phyloP scores from a whole-genome alignment of 2,329 filamentous ascomycete genomes.

The Elsinoe arachidis region DNA sequence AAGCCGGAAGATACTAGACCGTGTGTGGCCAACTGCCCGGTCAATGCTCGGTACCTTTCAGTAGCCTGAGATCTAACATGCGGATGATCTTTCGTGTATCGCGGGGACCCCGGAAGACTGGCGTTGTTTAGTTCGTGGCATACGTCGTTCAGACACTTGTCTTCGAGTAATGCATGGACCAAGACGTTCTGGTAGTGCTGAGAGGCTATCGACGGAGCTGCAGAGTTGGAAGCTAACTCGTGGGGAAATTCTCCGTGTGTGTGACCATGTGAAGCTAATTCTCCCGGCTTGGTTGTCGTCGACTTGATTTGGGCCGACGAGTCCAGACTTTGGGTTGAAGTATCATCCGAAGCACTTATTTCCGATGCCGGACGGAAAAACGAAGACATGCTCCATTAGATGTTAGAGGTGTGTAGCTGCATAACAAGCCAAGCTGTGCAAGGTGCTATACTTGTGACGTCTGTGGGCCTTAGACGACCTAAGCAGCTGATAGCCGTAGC shows the following conservation, averaged over 20 bases:
- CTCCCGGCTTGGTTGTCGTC: conserved; percentile 5
- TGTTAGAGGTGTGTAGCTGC: background rate
- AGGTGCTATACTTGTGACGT: background rate
- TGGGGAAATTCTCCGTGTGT: conserved; percentile 5
- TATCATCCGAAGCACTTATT: conserved; percentile 14
- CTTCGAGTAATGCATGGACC: conserved; percentile 39
- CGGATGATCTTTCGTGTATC: conserved; percentile 24
- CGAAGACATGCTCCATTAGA: conserved; percentile 15
- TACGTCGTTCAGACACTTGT: conserved; percentile 34
- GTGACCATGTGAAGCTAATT: conserved; percentile 6
- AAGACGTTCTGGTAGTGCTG: conserved; percentile 28
- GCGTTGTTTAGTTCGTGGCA: conserved; percentile 26
- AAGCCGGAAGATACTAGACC: conserved; percentile 31
- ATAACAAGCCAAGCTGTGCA: background rate
- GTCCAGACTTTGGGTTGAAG: conserved; percentile 8
- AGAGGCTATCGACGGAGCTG: conserved; percentile 1
- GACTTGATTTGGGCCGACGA: conserved; percentile 6
- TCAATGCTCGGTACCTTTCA: conserved; percentile 32
- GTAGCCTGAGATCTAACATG: conserved; percentile 30
- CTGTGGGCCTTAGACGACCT: background rate
- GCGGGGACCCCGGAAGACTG: conserved; percentile 17
- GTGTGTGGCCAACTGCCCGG: conserved; percentile 28
- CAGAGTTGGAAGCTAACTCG: conserved; percentile 5
- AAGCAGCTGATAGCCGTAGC: background rate
- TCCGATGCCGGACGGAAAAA: conserved; percentile 17